These are phyloP conservation scores for Hypoxylon sp. DNA, from an alignment of 2,329 filamentous ascomycete species.

Conservation along the genomic window DNA sequence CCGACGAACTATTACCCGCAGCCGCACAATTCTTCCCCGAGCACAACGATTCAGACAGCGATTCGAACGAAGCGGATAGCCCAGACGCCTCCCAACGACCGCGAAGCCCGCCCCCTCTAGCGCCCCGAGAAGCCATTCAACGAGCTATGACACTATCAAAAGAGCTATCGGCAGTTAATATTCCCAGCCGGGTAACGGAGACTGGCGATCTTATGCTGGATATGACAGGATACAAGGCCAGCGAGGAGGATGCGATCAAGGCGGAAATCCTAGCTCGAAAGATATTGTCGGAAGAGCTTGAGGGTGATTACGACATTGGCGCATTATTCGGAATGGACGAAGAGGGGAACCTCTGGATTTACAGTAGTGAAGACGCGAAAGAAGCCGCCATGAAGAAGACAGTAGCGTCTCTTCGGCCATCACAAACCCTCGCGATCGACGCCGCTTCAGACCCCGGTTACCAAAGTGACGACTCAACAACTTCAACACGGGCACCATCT, in stretches of 20 bases:
- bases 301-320: conserved; percentile 96
- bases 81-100: conserved; percentile 67
- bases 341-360: conserved; percentile 98
- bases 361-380: conserved; percentile 96
- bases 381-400: conserved; percentile 81
- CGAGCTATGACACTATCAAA: conserved; percentile 87
- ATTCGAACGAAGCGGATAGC: conserved; percentile 55
- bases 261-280: conserved; percentile 95
- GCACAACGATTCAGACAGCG: conserved; percentile 52
- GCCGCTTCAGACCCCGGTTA: conserved; percentile 93
- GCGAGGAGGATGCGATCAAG: conserved; percentile 89
- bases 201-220: conserved; percentile 96
- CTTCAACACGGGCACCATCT: conserved; percentile 57
- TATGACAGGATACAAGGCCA: conserved; percentile 96
- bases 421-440: conserved; percentile 73
- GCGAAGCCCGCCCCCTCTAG: conserved; percentile 80
- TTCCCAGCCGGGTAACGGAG: conserved; percentile 91
- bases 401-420: conserved; percentile 61
- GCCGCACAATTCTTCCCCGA: conserved; percentile 55
- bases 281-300: conserved; percentile 90
- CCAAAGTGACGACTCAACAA: conserved; percentile 84
- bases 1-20: conserved; percentile 65
- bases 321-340: conserved; percentile 95
- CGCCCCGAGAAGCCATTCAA: conserved; percentile 79
- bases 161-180: conserved; percentile 89